Conservation (phyloP, 495 filamentous ascomycete genomes). For the Hyaloscypha finlandica region DNA sequence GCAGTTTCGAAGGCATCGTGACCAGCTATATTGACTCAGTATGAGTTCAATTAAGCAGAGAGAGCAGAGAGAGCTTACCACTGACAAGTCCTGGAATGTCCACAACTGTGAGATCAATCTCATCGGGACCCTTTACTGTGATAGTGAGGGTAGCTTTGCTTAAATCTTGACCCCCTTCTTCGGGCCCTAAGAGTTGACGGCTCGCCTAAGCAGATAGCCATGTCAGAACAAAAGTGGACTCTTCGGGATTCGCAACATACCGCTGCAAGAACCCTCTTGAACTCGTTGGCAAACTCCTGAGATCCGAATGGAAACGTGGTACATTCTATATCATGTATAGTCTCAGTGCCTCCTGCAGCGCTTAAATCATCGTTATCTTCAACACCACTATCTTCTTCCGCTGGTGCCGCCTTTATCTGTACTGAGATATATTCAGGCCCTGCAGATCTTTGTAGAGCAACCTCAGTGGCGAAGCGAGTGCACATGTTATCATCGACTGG, state of each 20-base stretch:
- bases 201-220: not conserved
- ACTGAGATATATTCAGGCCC: not conserved
- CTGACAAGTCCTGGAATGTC: slow-evolving; percentile 63
- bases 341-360: not conserved
- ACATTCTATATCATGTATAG: not conserved
- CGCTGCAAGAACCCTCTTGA: not conserved
- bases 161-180: slow-evolving; percentile 34
- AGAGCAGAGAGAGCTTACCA: slow-evolving; percentile 28
- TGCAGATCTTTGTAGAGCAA: slow-evolving; percentile 38
- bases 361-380: not conserved
- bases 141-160: slow-evolving; percentile 56
- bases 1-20: slow-evolving; percentile 47
- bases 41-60: not conserved
- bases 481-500: slow-evolving; percentile 46
- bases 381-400: not conserved
- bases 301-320: not conserved
- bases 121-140: slow-evolving; percentile 57
- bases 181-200: not conserved
- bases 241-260: not conserved
- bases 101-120: slow-evolving; percentile 61
- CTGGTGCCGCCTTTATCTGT: not conserved
- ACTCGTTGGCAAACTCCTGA: not conserved
- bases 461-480: slow-evolving; percentile 52
- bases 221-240: not conserved
- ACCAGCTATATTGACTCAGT: slow-evolving; percentile 39